A percentile compares a stretch with the other conserved stretches of the same genome.
Conservation (phyloP, 2,329 filamentous ascomycete species). For the Aspergillus proliferans region DNA sequence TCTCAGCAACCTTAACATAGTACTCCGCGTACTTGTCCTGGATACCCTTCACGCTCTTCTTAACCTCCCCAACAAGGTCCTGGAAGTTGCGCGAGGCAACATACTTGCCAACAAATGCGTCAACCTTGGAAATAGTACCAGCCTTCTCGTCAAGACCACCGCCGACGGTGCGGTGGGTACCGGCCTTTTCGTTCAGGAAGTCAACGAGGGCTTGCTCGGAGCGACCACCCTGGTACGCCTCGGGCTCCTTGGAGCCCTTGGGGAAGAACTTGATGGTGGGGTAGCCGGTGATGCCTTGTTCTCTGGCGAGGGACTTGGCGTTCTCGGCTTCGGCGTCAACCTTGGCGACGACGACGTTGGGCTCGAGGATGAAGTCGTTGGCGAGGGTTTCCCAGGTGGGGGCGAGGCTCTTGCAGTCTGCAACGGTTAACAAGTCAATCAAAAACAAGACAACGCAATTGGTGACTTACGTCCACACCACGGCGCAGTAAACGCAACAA, state of each 20-base stretch:
- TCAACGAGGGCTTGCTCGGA: conserved; percentile 67
- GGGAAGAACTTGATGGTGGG: conserved; percentile 98
- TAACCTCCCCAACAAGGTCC: conserved; percentile 63
- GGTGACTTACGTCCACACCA: conserved; percentile 89
- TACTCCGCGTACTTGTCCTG: conserved; percentile 85
- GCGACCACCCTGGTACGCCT: conserved; percentile 69
- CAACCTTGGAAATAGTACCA: conserved; percentile 74
- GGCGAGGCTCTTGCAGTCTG: conserved; percentile 95
- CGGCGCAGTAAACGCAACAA: conserved; percentile 95
- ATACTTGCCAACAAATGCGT: conserved; percentile 69
- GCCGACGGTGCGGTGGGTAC: conserved; percentile 75
- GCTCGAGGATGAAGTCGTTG: conserved; percentile 69
- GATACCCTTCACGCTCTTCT: conserved; percentile 61
- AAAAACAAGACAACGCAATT: conserved; percentile 4
- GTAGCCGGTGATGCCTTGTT: conserved; percentile 76
- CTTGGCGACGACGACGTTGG: conserved; percentile 81
- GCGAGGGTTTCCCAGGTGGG: conserved; percentile 87
- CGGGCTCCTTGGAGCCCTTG: conserved; percentile 67
- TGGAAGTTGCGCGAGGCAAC: conserved; percentile 55
- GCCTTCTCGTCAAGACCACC: conserved; percentile 72
- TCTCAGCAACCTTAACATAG: conserved; percentile 86
- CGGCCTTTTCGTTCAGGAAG: conserved; percentile 83
- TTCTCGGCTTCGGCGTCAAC: conserved; percentile 87
- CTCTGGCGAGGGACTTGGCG: conserved; percentile 68
- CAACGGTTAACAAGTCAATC: conserved; percentile 4